Evolutionary conservation across 495 filamentous ascomycete genomes (phyloP), one percentile per base, ranked within the genome.

Genomic region (Entonaema liquescens): DNA sequence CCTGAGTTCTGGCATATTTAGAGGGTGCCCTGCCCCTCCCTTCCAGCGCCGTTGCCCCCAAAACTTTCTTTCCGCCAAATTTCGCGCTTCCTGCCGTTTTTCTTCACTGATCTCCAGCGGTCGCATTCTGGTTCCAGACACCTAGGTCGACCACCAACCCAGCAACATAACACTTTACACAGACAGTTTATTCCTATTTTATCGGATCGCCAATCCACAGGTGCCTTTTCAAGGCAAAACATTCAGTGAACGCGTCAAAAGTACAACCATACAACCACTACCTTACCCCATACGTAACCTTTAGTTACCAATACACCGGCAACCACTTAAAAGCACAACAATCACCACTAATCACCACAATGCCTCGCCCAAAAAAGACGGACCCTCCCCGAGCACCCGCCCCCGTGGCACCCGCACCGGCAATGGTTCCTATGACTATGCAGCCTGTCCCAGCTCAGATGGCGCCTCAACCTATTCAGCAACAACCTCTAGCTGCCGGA

Each of bases 301-400:
- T 33, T 33, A 33, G 31, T 33, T 33, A 33, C 31, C 31, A 33
- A 33, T 33, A 5, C 1, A 9, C 5, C 31, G 31, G 31, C 40
- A 44, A 44, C 15, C 40, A 42, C 38, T 15, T 33, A 42, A n/a
- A n/a, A 19, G 38, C 38, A 42, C 40, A 15, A 44, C 1, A 33
- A 2, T 33, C 31, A n/a, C 35, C 21, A 54, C 25, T 25, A 44
- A 31, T 36, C 44, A 70, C n/a, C 19, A 72, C 33, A 50, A 85
- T 86, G 83, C 80, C 80, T 67, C 81, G 79, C 62, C 76, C 79
- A 4, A 87, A 85, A 78, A 85, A 86, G 73, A 68, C 76, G 17
- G 81, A 83, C 54, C 82, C 83, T 62, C 80, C 84, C 55, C 80
- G 81, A 66, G 76, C 77, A 49, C 71, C 74, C 17, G 74, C 76